phyloP scores from a whole-genome alignment of 176 grass and related monocot species.

The Eleusine indica region DNA sequence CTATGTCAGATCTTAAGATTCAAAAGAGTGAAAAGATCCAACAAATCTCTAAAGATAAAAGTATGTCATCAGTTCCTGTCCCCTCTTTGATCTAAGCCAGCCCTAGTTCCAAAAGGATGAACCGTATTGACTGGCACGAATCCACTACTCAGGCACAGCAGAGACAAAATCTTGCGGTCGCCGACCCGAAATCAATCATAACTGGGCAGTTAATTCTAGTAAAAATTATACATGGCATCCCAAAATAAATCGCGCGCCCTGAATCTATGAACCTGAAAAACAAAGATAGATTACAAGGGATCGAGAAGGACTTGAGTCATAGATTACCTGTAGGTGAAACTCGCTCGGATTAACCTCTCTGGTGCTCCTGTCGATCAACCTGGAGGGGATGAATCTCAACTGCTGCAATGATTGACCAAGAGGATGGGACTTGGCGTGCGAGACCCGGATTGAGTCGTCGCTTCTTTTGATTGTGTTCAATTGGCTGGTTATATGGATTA shows the following conservation, averaged over 20 bases:
- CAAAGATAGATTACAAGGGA: not conserved
- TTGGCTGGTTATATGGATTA: slow-evolving; percentile 21
- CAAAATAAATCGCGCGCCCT: not conserved
- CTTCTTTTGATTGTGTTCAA: not conserved
- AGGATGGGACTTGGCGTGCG: slow-evolving; percentile 16
- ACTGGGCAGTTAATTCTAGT: not conserved
- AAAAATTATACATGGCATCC: not conserved
- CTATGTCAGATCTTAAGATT: not conserved
- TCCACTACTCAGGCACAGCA: not conserved
- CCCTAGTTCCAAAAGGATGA: not conserved
- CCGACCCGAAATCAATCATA: not conserved
- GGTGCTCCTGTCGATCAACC: not conserved
- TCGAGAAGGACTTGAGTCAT: not conserved
- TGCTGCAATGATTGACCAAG: not conserved
- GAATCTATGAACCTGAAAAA: not conserved
- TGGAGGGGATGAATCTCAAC: not conserved
- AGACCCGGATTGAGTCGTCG: slow-evolving; percentile 20
- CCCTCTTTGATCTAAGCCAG: slow-evolving; percentile 25
- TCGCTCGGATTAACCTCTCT: not conserved
- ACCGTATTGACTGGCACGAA: not conserved
- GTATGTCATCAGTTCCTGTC: not conserved
- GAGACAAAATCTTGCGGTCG: not conserved
- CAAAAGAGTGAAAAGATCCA: not conserved
- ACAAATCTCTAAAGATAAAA: not conserved
- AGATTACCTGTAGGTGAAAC: slow-evolving; percentile 26